Evolutionary conservation across 495 filamentous ascomycete genomes (phyloP), one percentile per base, ranked within the genome.

Genomic region (Aspergillus sparsus): DNA sequence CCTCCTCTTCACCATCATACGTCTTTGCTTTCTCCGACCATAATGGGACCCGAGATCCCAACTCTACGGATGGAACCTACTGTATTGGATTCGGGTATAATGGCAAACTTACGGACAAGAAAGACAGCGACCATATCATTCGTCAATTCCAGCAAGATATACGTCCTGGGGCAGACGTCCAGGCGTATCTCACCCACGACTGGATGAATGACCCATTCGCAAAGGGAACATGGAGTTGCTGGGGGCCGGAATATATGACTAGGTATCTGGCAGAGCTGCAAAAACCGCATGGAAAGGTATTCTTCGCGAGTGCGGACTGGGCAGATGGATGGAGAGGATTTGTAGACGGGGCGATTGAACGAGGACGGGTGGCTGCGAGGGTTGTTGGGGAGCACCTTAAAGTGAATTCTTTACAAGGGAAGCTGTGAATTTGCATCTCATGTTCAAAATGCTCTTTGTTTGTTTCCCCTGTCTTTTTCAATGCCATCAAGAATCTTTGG

Each of bases 331-430:
- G 72, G 72, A 56, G 66, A 33, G 65, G 60, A 3, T 70, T 69
- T 15, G 65, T 75, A 11, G 71, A 73, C 35, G 72, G 72, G n/a
- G 69, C 71, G 7, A 57, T 75, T 37, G 72, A 75, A 49, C 57
- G 66, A 39, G 71, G 71, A 9, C 21, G 21, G 21, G 21, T 27
- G 21, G 21, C 21, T 27, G 21, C 21, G 3, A 27, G 21, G 21
- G 21, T 27, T 27, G 21, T 27, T 27, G 21, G 21, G 3, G 21
- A 27, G 21, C 1, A 3, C 21, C 21, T 27, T 27, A 3, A 27
- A 27, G 21, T 27, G 3, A 27, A 27, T 27, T 27, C 21, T 27
- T 27, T 27, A 27, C 21, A 27, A 27, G 21, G 21, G 3, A 27
- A 27, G 21, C 21, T 27, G 21, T 27, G 21, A 27, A 27, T 27